Evolutionary conservation across 305 asterid species (phyloP), one percentile per base, ranked within the genome.

Genomic region (Fraxinus dipetala): DNA sequence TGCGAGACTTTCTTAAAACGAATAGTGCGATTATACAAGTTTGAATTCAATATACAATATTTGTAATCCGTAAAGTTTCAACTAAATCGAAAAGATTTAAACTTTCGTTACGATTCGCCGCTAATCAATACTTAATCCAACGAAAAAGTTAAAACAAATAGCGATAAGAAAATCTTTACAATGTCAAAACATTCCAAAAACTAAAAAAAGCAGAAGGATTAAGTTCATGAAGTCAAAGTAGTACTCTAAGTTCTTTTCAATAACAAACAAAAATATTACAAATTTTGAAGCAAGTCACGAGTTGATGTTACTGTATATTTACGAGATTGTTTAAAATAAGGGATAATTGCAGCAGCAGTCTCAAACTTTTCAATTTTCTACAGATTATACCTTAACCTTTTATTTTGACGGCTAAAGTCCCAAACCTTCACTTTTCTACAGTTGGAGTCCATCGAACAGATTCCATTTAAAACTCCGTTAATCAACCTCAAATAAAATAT

Each of bases 221-320:
- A 28, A 28, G 74, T 26, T 67, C 43, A 36, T 28, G 11, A 67
- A 67, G 35, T 65, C 2, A 28, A 8, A 65, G 67, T 6, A 45
- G 7, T 35, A 35, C 36, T 31, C 51, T 61, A 1, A 22, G 63
- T 51, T 20, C 48, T 59, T 73, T 35, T 59, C 38, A 26, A 76
- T 26, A 38, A 3, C 24, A 36, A 34, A 69, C 72, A 43, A 40
- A 77, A 30, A 77, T 61, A 79, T 63, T 28, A 30, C 70, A 30
- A 24, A 36, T 36, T 79, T 36, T 67, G 5, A 79, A 10, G 51
- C 45, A 18, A 69, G 78, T 79, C 74, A 67, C 74, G 74, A 67
- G 74, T 67, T 10, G 74, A 67, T 28, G 34, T 10, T 67, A 67
- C 6, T 24, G 73, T 28, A 67, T 67, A 67, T 28, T 26, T 3